These are phyloP conservation scores for Solanum infundibuliforme DNA, from an alignment of 257 asterid species.

Conservation along the genomic window DNA sequence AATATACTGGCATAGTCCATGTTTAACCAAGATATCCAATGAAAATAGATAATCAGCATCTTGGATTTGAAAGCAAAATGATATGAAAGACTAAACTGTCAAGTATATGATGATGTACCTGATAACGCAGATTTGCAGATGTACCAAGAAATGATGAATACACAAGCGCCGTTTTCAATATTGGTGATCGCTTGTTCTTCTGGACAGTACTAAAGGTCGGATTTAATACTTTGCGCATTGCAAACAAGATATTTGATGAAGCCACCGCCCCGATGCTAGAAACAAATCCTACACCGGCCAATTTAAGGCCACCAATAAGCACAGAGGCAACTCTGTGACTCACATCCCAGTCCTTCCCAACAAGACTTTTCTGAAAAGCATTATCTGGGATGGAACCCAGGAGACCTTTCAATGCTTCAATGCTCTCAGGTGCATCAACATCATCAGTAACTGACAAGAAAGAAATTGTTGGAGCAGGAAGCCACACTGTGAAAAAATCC, in stretches of 20 bases:
- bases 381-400: constrained; percentile 92
- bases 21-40: background rate
- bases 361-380: constrained; percentile 77
- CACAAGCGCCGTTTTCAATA: constrained; percentile 72
- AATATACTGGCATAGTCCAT: background rate
- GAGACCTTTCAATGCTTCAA: constrained; percentile 72
- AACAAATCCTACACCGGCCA: constrained; percentile 82
- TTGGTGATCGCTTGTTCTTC: constrained; percentile 64
- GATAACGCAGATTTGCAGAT: constrained; percentile 88
- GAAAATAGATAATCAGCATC: background rate
- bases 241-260: constrained; percentile 57
- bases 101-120: constrained; percentile 27
- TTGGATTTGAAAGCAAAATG: background rate
- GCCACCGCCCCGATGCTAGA: constrained; percentile 96
- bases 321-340: constrained; percentile 83
- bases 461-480: constrained; percentile 90
- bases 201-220: constrained; percentile 37
- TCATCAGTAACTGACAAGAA: constrained; percentile 49
- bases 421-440: constrained; percentile 34
- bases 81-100: background rate
- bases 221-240: constrained; percentile 40
- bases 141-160: constrained; percentile 73
- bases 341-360: constrained; percentile 73
- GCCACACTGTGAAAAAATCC: constrained; percentile 97
- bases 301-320: constrained; percentile 75